Evolutionary conservation across 345 rosid genomes (phyloP), one percentile per base, ranked within the genome.

Genomic region (Euphorbia tirucalli): DNA sequence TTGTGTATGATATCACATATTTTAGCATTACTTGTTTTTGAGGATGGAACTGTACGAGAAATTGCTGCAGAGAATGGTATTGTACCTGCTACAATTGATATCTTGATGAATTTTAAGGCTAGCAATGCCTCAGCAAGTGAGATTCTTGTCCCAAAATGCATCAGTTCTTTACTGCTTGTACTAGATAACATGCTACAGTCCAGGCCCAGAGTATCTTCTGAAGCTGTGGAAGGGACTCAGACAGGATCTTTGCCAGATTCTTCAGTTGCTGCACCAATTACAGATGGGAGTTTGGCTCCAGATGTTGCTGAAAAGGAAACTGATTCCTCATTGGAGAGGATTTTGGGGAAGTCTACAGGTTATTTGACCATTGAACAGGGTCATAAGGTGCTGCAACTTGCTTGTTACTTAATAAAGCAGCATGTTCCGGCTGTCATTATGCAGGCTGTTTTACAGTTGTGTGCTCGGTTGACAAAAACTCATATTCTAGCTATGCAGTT

Each of bases 371-470:
- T 78, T 63, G 96, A 90, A 77, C 97, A 94, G 82, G 75, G 95
- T 82, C 83, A 82, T 30, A 87, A 85, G 79, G 87, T 88, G 69
- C 79, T 94, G 55, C 84, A 75, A 68, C 74, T 94, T 43, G 86
- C 86, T 21, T 89, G 92, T 71, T 91, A 89, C 70, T 82, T 94
- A 65, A 85, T 94, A 73, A 92, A 87, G 80, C 92, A 86, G 75
- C 91, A 84, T 78, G 95, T 90, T 69, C 95, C 98, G 28, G 88
- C 93, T 63, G 74, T 90, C 84, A 82, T 94, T 65, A 92, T 92
- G 98, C 98, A 92, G 85, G 97, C 98, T 81, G 90, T 87, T 82
- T 86, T 94, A 77, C 98, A 92, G 85, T 70, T 94, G 76, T 90
- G 96, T 88, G 96, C 96, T 54, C 98, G 88, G 46, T 76, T 94